phyloP scores from a whole-genome alignment of 176 grass and related monocot species.

The Phoenix roebelenii region DNA sequence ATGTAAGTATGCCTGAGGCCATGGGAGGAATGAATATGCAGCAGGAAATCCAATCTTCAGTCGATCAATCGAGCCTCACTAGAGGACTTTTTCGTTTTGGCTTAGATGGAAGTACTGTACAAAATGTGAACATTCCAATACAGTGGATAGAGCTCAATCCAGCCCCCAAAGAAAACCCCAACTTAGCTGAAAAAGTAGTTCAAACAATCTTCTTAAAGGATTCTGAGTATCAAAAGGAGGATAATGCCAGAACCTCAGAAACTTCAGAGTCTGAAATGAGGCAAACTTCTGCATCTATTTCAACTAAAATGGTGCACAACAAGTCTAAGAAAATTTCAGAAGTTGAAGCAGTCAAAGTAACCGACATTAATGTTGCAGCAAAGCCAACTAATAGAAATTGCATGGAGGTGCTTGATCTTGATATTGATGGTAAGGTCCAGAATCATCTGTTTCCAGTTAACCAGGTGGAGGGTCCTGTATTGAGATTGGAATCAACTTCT shows the following conservation, averaged over 20 bases:
- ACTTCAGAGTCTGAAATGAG: slow-evolving; percentile 24
- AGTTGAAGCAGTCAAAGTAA: slow-evolving; percentile 5
- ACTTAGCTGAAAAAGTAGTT: slow-evolving; percentile 2
- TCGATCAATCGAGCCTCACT: slow-evolving; percentile 54
- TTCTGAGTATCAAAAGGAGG: background rate
- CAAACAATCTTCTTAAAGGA: slow-evolving; percentile 12
- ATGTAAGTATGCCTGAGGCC: slow-evolving; percentile 24
- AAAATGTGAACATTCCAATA: slow-evolving; percentile 40
- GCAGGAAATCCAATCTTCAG: slow-evolving; percentile 19
- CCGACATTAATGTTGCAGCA: slow-evolving; percentile 20
- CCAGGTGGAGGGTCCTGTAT: background rate
- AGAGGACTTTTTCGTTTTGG: slow-evolving; percentile 61
- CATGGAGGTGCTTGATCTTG: background rate
- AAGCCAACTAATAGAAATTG: slow-evolving; percentile 13
- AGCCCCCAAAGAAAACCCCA: slow-evolving; percentile 17
- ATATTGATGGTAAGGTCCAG: slow-evolving; percentile 11
- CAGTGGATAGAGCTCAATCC: slow-evolving; percentile 32
- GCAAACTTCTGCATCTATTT: slow-evolving; percentile 11
- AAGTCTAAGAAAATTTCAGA: slow-evolving; percentile 34
- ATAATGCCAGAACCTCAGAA: slow-evolving; percentile 3
- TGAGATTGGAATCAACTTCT: slow-evolving; percentile 16
- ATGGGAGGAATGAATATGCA: slow-evolving; percentile 19
- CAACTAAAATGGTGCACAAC: slow-evolving; percentile 31
- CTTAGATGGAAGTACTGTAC: background rate
- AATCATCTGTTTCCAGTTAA: slow-evolving; percentile 2